phyloP scores from a whole-genome alignment of 1,284 basidiomycete species.

The Paramarasmius palmivorus region DNA sequence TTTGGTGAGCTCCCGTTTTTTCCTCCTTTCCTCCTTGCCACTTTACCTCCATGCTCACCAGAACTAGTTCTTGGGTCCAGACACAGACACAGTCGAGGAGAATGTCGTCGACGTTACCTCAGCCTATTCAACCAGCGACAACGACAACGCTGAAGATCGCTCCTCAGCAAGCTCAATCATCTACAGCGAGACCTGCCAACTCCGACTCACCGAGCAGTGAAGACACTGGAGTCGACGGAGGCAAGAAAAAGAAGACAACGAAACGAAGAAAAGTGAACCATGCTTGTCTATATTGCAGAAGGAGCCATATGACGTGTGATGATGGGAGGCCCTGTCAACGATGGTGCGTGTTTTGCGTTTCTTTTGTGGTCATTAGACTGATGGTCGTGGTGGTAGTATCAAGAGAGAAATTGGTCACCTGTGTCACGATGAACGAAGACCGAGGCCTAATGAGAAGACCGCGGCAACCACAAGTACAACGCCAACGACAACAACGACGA shows the following conservation, averaged over 20 bases:
- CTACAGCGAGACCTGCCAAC: not conserved
- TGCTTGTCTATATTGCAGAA: conserved; percentile 91
- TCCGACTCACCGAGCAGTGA: not conserved
- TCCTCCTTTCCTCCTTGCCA: too few relatives aligned
- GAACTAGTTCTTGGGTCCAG: too few relatives aligned
- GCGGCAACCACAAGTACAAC: not conserved
- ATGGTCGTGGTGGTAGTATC: conserved; percentile 52
- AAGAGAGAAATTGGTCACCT: conserved; percentile 91
- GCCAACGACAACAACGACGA: not conserved
- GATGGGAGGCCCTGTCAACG: conserved; percentile 87
- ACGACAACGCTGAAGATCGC: too few relatives aligned
- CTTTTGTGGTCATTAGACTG: conserved; percentile 5
- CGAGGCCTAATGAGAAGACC: conserved; percentile 48
- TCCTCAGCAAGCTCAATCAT: too few relatives aligned
- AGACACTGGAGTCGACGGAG: conserved; percentile 23
- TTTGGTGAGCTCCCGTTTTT: too few relatives aligned
- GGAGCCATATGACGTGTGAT: conserved; percentile 94
- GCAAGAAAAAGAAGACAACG: conserved; percentile 58
- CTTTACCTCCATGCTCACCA: too few relatives aligned
- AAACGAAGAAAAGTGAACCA: conserved; percentile 85
- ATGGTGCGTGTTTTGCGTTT: conserved; percentile 58
- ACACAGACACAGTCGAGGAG: too few relatives aligned
- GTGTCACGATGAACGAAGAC: conserved; percentile 83
- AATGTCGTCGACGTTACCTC: too few relatives aligned
- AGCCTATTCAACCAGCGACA: too few relatives aligned